A percentile compares a stretch with the other conserved stretches of the same genome.
phyloP scores from a whole-genome alignment of 192 early-diverging fungal species.

The Coemansia sp. region DNA sequence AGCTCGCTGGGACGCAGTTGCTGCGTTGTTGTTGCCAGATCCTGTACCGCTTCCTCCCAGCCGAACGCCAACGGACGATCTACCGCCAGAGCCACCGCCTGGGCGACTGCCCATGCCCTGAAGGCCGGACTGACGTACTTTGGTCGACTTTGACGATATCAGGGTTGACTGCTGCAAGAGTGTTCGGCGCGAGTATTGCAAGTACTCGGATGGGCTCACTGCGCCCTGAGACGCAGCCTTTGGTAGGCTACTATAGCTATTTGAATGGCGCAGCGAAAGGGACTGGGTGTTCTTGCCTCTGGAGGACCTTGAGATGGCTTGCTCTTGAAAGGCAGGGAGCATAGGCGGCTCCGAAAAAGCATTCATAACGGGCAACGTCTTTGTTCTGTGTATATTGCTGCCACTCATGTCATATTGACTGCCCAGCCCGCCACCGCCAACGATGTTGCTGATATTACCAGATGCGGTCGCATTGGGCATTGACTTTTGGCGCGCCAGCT shows the following conservation, averaged over 20 bases:
- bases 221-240: constrained; percentile 22
- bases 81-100: constrained; percentile 6
- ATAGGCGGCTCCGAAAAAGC: constrained; percentile 13
- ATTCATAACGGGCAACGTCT: constrained; percentile 2
- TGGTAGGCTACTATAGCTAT: constrained; percentile 34
- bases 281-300: constrained; percentile 8
- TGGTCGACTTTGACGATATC: constrained; percentile 2
- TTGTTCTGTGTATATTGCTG: constrained; percentile 7
- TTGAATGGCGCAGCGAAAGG: constrained; percentile 27
- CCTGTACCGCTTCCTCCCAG: neutral
- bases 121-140: neutral
- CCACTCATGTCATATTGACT: neutral
- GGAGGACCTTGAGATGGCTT: neutral
- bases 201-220: constrained; percentile 48
- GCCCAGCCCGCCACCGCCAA: neutral
- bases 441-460: neutral
- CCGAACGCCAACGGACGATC: neutral
- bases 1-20: neutral
- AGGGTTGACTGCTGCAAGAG: constrained; percentile 24
- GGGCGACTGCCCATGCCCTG: constrained; percentile 4
- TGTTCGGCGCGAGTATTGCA: constrained; percentile 48
- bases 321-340: constrained; percentile 34
- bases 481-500: constrained; percentile 21
- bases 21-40: neutral
- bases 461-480: constrained; percentile 6